Base-by-base conservation (phyloP, 345 rosid genomes). In the Citrus glauca region DNA sequence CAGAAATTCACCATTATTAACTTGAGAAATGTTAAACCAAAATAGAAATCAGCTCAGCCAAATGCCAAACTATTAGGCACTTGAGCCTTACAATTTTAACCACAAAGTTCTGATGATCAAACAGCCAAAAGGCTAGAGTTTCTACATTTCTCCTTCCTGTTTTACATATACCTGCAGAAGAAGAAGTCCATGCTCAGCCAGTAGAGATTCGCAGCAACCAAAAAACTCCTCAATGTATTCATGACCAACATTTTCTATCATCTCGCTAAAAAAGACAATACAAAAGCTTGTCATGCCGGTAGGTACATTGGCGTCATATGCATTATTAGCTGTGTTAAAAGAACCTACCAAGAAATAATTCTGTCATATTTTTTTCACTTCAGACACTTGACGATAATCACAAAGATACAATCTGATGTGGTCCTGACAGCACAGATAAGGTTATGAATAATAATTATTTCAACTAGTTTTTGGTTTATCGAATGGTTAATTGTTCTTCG, bases 231-330 rank as follows among this genome's bases (percentile, higher is more conserved):
- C 99, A 95, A 95, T 91, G 80, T 80, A 95, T 80, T 95, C 98
- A 28, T 95, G 98, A 5, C 99, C 99, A 62, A 95, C 97, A 14
- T 90, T 90, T 88, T 93, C 98, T 60, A 95, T 67, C 98, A 95
- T 93, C 91, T 91, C 99, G 14, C 99, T 94, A 55, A 81, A 50
- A 68, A 74, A n/a, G 56, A 24, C 33, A 78, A 62, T 63, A 24
- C 6, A 71, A 76, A 76, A 28, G 63, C 61, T 79, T 42, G 37
- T 28, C 33, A 67, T 14, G 28, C n/a, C 27, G 20, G 33, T 4
- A 67, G 11, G 19, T 24, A 78, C 9, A 22, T 28, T 37, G 57
- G 53, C 33, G 20, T 33, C 30, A 13, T 65, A 55, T n/a, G 9
- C 9, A 20, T 20, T 6, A 1, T 20, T 6, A 0, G n/a, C n/a